These are phyloP conservation scores for Ceratocystis papillata DNA, from an alignment of 2,329 filamentous ascomycete genomes.

Conservation along the genomic window DNA sequence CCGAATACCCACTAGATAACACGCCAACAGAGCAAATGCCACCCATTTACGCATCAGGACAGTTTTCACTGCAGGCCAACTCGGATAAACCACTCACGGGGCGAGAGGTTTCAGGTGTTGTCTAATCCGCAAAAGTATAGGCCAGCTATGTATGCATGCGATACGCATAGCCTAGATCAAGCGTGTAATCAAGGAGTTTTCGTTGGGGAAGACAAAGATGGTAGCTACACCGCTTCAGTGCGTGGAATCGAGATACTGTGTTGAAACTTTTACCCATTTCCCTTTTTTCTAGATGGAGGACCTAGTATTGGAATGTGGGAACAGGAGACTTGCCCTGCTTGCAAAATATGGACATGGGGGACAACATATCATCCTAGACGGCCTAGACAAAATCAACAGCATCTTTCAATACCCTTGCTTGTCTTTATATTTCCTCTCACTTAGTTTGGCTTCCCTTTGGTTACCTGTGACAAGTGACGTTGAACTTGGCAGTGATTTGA, in stretches of 20 bases:
- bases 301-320: neutral
- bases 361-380: no score
- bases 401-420: neutral
- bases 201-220: neutral
- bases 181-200: conserved; percentile 11
- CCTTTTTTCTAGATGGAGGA: neutral
- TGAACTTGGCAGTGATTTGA: neutral
- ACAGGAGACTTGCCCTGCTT: neutral
- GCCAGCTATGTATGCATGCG: conserved; percentile 9
- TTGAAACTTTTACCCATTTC: conserved; percentile 13
- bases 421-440: neutral
- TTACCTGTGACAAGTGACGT: neutral
- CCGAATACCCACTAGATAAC: neutral
- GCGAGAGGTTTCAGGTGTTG: neutral
- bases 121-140: neutral
- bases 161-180: neutral
- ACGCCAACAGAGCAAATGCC: neutral
- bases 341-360: no score
- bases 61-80: neutral
- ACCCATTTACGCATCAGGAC: neutral
- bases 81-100: neutral
- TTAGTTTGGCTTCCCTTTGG: neutral
- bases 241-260: conserved; percentile 16
- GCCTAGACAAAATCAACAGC: no score
- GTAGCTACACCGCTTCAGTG: conserved; percentile 16